Percentiles rank a stretch among this genome's conserved stretches.
phyloP scores from a whole-genome alignment of 306 rosid species.

The Inga laurina region DNA sequence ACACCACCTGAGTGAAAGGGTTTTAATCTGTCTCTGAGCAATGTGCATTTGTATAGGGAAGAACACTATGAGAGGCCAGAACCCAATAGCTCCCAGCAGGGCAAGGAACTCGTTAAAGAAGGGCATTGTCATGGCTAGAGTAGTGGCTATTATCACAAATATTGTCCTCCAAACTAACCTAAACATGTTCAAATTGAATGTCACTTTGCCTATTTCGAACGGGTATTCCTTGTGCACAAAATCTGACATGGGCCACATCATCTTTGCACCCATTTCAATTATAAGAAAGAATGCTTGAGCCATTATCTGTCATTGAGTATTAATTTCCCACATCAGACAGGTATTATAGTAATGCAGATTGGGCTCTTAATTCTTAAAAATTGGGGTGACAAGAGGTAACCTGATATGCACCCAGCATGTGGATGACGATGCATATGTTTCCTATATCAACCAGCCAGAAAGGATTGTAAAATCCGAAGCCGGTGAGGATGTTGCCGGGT shows the following conservation, averaged over 20 bases:
- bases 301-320: conserved; percentile 45
- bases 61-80: conserved; percentile 61
- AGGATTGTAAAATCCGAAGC: conserved; percentile 57
- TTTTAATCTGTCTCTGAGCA: conserved; percentile 43
- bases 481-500: conserved; percentile 63
- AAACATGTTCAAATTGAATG: conserved; percentile 45
- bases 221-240: conserved; percentile 47
- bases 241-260: conserved; percentile 54
- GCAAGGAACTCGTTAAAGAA: conserved; percentile 65
- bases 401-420: conserved; percentile 79
- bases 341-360: not conserved
- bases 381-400: conserved; percentile 21
- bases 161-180: conserved; percentile 66
- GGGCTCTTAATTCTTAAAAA: not conserved
- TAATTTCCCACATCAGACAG: not conserved
- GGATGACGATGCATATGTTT: conserved; percentile 55
- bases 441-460: conserved; percentile 65
- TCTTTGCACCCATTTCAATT: conserved; percentile 54
- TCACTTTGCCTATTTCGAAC: conserved; percentile 11
- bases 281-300: conserved; percentile 53
- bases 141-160: conserved; percentile 46
- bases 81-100: conserved; percentile 65
- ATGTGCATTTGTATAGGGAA: conserved; percentile 76
- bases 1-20: conserved; percentile 22
- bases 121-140: conserved; percentile 55